Conservation (phyloP, 2,329 filamentous ascomycete genomes). For the Geosmithia putterillii region DNA sequence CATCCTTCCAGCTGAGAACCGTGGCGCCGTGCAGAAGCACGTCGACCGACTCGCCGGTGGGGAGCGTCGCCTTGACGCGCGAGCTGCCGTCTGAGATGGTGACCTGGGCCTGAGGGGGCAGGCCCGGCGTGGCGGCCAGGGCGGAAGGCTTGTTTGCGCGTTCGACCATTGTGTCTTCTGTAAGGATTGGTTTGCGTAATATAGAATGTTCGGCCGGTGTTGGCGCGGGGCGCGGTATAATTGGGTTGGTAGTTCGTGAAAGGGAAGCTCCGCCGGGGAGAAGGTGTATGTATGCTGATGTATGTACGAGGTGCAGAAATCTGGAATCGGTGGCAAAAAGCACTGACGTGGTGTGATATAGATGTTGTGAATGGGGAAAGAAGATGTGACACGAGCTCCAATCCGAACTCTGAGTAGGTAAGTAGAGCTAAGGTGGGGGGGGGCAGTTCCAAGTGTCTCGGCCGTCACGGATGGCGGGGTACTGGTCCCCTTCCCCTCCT, state of each 20-base stretch:
- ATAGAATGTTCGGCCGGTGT: background rate
- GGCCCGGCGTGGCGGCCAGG: constrained; percentile 59
- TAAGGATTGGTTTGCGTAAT: background rate
- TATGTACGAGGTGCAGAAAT: background rate
- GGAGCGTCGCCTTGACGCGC: constrained; percentile 66
- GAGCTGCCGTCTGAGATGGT: constrained; percentile 59
- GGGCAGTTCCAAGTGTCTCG: constrained; percentile 4
- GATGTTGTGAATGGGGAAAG: too few relatives aligned
- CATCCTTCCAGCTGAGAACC: constrained; percentile 84
- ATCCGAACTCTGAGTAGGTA: too few relatives aligned
- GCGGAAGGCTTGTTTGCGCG: constrained; percentile 73
- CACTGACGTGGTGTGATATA: constrained; percentile 5
- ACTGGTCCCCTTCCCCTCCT: background rate
- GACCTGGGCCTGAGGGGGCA: constrained; percentile 65
- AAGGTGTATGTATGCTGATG: background rate
- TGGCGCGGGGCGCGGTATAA: background rate
- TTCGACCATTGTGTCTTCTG: constrained; percentile 50
- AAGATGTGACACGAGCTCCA: too few relatives aligned
- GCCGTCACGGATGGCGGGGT: background rate
- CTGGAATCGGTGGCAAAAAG: background rate
- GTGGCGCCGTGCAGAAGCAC: constrained; percentile 88
- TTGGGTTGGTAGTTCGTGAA: background rate
- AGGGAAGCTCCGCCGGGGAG: background rate
- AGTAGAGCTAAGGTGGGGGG: constrained; percentile 3
- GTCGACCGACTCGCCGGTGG: constrained; percentile 76